Evolutionary conservation across 2,329 filamentous ascomycete genomes (phyloP).

Genomic region (Pseudocercospora crystallina): DNA sequence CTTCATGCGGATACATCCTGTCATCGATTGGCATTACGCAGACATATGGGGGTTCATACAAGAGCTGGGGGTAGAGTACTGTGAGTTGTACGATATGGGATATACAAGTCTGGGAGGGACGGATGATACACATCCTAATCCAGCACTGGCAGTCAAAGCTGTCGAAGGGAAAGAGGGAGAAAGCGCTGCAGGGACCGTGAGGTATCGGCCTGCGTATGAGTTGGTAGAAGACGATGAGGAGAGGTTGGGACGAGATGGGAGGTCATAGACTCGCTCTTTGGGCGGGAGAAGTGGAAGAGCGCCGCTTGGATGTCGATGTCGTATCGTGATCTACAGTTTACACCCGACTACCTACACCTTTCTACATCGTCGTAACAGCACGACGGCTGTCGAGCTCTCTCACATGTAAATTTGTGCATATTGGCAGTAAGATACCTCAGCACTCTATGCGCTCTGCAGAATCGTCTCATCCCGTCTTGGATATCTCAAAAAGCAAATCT

Average conservation of each 20-base stretch:
- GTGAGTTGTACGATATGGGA: slow-evolving; percentile 79
- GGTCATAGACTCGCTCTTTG: background rate
- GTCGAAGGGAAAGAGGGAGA: slow-evolving; percentile 34
- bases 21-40: slow-evolving; percentile 95
- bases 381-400: no score
- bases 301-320: no score
- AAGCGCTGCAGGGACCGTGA: background rate
- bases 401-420: no score
- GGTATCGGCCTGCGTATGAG: slow-evolving; percentile 57
- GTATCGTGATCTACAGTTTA: no score
- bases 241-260: slow-evolving; percentile 64
- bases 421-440: no score
- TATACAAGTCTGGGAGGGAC: slow-evolving; percentile 92
- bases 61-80: slow-evolving; percentile 78
- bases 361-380: no score
- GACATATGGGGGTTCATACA: slow-evolving; percentile 92
- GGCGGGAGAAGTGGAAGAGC: no score
- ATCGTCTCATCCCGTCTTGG: no score
- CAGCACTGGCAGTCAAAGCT: slow-evolving; percentile 55
- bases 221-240: slow-evolving; percentile 70
- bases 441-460: no score
- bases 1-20: slow-evolving; percentile 91
- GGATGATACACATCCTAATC: slow-evolving; percentile 86
- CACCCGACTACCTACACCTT: no score
- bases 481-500: no score